A percentile compares a stretch with the other conserved stretches of the same genome.
phyloP scores from a whole-genome alignment of 1,284 basidiomycete species.

The Blastosporella zonata region DNA sequence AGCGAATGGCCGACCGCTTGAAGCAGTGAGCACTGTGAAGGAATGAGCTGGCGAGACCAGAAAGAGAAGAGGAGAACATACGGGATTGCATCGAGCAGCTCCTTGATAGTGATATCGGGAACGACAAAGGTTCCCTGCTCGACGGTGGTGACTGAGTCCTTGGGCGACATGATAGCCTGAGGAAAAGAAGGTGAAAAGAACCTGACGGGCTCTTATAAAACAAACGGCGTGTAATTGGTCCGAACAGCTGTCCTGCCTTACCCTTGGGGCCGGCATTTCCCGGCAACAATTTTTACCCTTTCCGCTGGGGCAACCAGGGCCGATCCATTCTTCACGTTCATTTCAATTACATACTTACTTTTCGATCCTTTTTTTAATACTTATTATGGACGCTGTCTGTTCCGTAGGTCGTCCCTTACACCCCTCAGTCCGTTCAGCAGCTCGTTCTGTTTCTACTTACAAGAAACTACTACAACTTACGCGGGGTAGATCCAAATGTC shows the following conservation, averaged over 20 bases:
- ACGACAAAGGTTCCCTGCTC: constrained; percentile 67
- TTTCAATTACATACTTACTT: no score
- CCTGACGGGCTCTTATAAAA: constrained; percentile 15
- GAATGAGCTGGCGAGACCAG: background rate
- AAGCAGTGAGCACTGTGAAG: constrained; percentile 82
- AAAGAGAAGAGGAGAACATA: constrained; percentile 36
- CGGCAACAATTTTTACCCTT: constrained; percentile 11
- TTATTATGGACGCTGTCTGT: no score
- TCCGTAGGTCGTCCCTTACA: no score
- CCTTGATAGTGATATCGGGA: constrained; percentile 83
- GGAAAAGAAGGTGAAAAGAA: constrained; percentile 15
- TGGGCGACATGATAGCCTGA: constrained; percentile 32
- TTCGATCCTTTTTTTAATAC: no score
- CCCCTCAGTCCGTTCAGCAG: no score
- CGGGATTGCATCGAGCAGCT: constrained; percentile 88
- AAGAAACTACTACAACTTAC: constrained; percentile 9
- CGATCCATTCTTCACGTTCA: background rate
- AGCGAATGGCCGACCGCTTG: constrained; percentile 85
- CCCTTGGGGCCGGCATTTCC: constrained; percentile 19
- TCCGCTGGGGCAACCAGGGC: constrained; percentile 8
- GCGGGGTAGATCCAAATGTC: constrained; percentile 10
- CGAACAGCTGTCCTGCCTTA: background rate
- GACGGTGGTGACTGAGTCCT: constrained; percentile 39
- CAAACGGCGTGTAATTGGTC: constrained; percentile 9
- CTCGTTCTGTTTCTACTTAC: no score